Base-by-base conservation (phyloP, 345 rosid genomes). In the Salix koriyanagi region DNA sequence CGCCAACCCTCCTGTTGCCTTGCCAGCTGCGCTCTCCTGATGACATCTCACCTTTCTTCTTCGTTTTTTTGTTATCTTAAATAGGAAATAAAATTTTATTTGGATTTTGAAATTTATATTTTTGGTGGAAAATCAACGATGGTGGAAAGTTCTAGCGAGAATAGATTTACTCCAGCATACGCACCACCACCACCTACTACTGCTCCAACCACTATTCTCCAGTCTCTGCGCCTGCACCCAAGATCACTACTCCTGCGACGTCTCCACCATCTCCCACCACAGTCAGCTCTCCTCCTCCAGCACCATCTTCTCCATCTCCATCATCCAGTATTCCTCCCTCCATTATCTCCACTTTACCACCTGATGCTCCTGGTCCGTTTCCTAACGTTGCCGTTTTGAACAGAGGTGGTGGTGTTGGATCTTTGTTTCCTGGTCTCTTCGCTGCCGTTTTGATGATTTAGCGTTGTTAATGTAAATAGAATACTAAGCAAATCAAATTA, bases 391-490 rank as follows among this genome's bases (percentile, higher is more conserved):
- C 75, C 25, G 42, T 68, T 60, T 71, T 50, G 26, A 75, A 67
- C 32, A 48, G 71, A 28, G 14, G 76, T 11, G 32, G 65, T 12
- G 61, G 64, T 56, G 21, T 69, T 26, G 78, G 77, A 42, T 19
- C 72, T 10, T 23, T 70, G 7, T 67, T 70, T 30, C 21, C 56
- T 23, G 79, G 75, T 14, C 16, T 79, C 4, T 54, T 79, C 6
- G 73, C 75, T 68, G 75, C 76, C 60, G 75, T 72, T 76, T 72
- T 82, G 65, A 34, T 76, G 36, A 52, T 82, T 50, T 82, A 82
- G 77, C 56, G 58, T 32, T 23, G 18, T n/a, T 68, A 25, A 34
- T 34, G 34, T 4, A 32, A 4, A 32, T 32, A 32, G 34, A 32
- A 32, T 3, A 32, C 34, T 32, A 32, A 32, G 34, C 34, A 32